A percentile compares a stretch with the other conserved stretches of the same genome.
phyloP scores from a whole-genome alignment of 2,329 filamentous ascomycete genomes.

The Alternaria sp. region DNA sequence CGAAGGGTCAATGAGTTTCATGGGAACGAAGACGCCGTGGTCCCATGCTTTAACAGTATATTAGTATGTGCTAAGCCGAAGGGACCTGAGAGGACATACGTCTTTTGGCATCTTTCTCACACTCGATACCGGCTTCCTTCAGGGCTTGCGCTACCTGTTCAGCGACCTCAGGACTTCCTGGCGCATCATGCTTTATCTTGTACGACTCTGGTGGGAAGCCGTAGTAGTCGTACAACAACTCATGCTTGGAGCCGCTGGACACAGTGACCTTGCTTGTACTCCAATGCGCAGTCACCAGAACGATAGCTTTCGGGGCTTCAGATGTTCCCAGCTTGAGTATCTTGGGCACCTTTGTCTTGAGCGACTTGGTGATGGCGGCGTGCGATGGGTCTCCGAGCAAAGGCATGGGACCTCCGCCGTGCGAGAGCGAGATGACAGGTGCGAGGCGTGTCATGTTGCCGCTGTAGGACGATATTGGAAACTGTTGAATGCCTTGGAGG shows the following conservation, averaged over 20 bases:
- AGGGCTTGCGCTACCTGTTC: conserved; percentile 58
- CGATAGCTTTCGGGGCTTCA: conserved; percentile 60
- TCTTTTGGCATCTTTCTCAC: conserved; percentile 41
- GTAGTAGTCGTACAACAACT: conserved; percentile 66
- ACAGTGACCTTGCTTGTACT: conserved; percentile 60
- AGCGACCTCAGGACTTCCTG: conserved; percentile 64
- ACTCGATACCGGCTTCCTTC: conserved; percentile 56
- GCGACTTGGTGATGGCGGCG: conserved; percentile 59
- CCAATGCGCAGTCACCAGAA: conserved; percentile 69
- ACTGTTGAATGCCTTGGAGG: conserved; percentile 36
- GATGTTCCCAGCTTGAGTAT: conserved; percentile 64
- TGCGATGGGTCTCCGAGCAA: conserved; percentile 64
- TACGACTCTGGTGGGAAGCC: conserved; percentile 67
- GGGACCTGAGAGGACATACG: conserved; percentile 28
- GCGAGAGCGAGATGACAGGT: conserved; percentile 51
- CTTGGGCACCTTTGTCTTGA: conserved; percentile 63
- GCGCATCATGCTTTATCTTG: conserved; percentile 63
- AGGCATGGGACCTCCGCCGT: conserved; percentile 63
- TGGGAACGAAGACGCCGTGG: conserved; percentile 68
- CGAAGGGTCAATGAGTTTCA: conserved; percentile 62
- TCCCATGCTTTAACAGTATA: conserved; percentile 59
- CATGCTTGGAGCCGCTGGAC: conserved; percentile 58
- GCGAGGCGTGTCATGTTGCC: conserved; percentile 47
- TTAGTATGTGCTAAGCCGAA: neutral
- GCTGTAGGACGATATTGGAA: conserved; percentile 32